phyloP scores from a whole-genome alignment of 495 filamentous ascomycete species.

The Hypomontagnella monticulosa region DNA sequence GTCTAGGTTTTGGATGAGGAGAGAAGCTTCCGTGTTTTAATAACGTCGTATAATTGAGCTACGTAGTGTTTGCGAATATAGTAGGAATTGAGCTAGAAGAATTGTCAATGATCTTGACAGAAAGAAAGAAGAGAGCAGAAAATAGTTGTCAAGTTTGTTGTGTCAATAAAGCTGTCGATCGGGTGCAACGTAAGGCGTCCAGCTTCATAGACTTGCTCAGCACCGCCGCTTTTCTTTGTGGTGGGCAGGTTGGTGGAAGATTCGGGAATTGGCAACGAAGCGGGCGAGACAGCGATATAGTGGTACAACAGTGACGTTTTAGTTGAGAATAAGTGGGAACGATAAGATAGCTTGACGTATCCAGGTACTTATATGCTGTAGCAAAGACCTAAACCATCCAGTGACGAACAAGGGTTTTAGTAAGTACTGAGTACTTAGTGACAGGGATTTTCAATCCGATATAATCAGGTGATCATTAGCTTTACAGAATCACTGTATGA shows the following conservation, averaged over 20 bases:
- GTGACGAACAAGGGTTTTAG: neutral
- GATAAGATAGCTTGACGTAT: conserved; percentile 7
- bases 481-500: conserved; percentile 6
- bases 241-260: conserved; percentile 40
- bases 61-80: conserved; percentile 4
- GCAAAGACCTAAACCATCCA: no score
- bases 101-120: conserved; percentile 5
- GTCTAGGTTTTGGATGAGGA: neutral
- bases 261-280: conserved; percentile 43
- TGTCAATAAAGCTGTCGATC: conserved; percentile 1
- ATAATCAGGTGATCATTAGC: conserved; percentile 32
- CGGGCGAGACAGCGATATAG: neutral
- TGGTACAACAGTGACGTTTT: conserved; percentile 37
- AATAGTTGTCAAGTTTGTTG: conserved; percentile 18
- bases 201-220: conserved; percentile 21
- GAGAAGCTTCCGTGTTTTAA: conserved; percentile 1
- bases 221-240: conserved; percentile 34
- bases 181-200: conserved; percentile 2
- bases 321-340: conserved; percentile 22
- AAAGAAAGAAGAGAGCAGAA: conserved; percentile 20
- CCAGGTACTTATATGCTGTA: neutral
- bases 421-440: conserved; percentile 16
- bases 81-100: conserved; percentile 9
- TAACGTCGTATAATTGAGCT: conserved; percentile 9
- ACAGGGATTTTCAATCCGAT: conserved; percentile 12